Conservation (phyloP, 768 basidiomycete species). For the Hemileccinum impolitum region DNA sequence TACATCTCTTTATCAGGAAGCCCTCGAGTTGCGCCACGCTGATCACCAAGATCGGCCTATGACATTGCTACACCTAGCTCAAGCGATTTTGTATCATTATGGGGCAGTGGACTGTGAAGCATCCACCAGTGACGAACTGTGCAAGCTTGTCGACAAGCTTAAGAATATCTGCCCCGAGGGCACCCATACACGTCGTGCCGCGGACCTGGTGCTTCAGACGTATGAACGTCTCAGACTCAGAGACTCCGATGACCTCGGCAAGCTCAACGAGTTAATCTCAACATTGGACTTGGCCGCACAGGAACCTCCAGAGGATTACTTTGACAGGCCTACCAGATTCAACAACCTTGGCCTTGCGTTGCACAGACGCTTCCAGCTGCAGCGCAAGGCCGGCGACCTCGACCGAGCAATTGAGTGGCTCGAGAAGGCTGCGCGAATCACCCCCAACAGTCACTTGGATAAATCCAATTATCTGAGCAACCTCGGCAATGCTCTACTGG, state of each 20-base stretch:
- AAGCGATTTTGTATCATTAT: slow-evolving; percentile 7
- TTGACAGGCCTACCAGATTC: background rate
- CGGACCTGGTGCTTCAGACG: slow-evolving; percentile 3
- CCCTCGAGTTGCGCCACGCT: slow-evolving; percentile 2
- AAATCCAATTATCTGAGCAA: background rate
- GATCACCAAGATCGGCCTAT: slow-evolving; percentile 6
- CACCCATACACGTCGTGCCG: slow-evolving; percentile 2
- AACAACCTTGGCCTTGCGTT: slow-evolving; percentile 1
- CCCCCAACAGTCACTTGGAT: background rate
- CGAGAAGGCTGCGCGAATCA: background rate
- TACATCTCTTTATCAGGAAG: background rate
- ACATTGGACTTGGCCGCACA: background rate
- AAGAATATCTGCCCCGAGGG: background rate
- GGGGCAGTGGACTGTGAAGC: background rate
- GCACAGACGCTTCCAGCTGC: background rate
- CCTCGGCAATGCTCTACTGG: background rate
- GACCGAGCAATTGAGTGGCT: background rate
- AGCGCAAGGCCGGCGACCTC: background rate
- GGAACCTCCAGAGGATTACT: background rate
- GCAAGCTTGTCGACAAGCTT: background rate
- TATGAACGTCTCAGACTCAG: background rate
- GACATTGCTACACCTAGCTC: slow-evolving; percentile 6
- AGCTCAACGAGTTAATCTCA: background rate
- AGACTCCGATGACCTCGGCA: background rate
- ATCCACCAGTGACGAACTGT: background rate